A percentile compares a stretch with the other conserved stretches of the same genome.
Evolutionary conservation across 2,329 filamentous ascomycete species (phyloP).

Genomic region (Chrysosporium keratinophilum): DNA sequence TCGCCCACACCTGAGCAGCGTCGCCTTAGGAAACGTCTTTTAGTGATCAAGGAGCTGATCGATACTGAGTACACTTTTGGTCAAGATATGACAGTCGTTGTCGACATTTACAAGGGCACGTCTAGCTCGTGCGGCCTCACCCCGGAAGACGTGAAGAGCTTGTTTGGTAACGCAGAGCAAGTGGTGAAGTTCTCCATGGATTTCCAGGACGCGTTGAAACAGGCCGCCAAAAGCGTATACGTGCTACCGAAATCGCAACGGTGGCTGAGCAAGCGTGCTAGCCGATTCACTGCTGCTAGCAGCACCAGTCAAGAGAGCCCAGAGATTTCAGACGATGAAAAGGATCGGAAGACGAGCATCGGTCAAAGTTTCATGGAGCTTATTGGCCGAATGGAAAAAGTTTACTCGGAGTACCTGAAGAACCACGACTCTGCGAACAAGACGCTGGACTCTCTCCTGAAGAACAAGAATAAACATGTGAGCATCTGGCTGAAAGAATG

Average conservation of each 20-base stretch:
- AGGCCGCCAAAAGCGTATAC: constrained; percentile 69
- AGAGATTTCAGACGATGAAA: constrained; percentile 41
- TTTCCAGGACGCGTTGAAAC: constrained; percentile 71
- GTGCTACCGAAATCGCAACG: constrained; percentile 49
- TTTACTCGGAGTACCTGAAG: constrained; percentile 55
- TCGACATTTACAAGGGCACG: constrained; percentile 95
- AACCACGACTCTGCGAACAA: constrained; percentile 56
- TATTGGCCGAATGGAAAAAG: constrained; percentile 50
- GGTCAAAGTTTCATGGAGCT: constrained; percentile 50
- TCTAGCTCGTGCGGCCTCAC: constrained; percentile 72
- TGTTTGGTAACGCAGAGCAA: constrained; percentile 89
- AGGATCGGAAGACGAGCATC: constrained; percentile 49
- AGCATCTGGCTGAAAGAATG: constrained; percentile 84
- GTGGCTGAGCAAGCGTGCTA: constrained; percentile 45
- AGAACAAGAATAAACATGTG: constrained; percentile 49
- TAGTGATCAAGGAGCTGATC: constrained; percentile 82
- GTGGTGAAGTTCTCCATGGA: constrained; percentile 75
- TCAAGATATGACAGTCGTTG: constrained; percentile 91
- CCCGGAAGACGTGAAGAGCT: constrained; percentile 70
- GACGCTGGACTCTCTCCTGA: constrained; percentile 44
- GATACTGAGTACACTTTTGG: constrained; percentile 89
- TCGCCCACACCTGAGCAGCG: constrained; percentile 33
- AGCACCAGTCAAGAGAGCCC: constrained; percentile 25
- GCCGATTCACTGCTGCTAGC: constrained; percentile 36
- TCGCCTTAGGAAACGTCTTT: constrained; percentile 66